phyloP scores from a whole-genome alignment of 495 filamentous ascomycete genomes.

The Pseudevernia furfuracea region DNA sequence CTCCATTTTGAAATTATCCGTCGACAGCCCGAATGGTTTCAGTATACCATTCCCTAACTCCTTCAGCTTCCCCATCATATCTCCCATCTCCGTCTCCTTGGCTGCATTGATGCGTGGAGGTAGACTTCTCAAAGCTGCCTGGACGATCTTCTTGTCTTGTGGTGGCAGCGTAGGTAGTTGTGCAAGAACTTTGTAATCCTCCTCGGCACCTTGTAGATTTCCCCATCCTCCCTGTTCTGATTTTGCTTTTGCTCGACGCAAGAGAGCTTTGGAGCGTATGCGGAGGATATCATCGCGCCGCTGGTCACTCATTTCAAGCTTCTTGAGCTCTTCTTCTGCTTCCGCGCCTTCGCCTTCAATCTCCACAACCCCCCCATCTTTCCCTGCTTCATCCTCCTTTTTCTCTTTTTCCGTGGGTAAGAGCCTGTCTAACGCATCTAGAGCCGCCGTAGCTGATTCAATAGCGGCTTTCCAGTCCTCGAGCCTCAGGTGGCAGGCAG shows the following conservation, averaged over 20 bases:
- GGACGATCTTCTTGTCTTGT: constrained; percentile 59
- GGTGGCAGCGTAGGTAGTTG: constrained; percentile 39
- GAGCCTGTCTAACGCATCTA: constrained; percentile 63
- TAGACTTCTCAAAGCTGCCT: constrained; percentile 54
- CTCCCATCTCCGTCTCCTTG: constrained; percentile 75
- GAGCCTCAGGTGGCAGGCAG: constrained; percentile 84
- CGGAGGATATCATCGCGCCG: constrained; percentile 58
- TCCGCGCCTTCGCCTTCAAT: constrained; percentile 50
- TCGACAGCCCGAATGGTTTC: constrained; percentile 87
- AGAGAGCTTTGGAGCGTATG: constrained; percentile 74
- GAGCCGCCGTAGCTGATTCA: constrained; percentile 59
- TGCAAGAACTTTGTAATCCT: constrained; percentile 34
- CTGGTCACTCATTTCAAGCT: constrained; percentile 43
- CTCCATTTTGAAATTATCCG: constrained; percentile 86
- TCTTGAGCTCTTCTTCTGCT: constrained; percentile 50
- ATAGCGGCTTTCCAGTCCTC: constrained; percentile 80
- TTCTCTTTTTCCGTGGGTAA: constrained; percentile 31
- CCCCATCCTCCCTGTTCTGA: constrained; percentile 69
- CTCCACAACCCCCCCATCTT: constrained; percentile 39
- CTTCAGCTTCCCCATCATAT: constrained; percentile 97
- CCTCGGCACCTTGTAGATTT: constrained; percentile 69
- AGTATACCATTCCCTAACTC: constrained; percentile 85
- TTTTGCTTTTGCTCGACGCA: constrained; percentile 73
- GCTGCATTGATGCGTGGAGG: constrained; percentile 63
- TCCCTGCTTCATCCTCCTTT: constrained; percentile 3